Base-by-base conservation (phyloP, 1,284 basidiomycete species). In the Apiotrichum porosum region DNA sequence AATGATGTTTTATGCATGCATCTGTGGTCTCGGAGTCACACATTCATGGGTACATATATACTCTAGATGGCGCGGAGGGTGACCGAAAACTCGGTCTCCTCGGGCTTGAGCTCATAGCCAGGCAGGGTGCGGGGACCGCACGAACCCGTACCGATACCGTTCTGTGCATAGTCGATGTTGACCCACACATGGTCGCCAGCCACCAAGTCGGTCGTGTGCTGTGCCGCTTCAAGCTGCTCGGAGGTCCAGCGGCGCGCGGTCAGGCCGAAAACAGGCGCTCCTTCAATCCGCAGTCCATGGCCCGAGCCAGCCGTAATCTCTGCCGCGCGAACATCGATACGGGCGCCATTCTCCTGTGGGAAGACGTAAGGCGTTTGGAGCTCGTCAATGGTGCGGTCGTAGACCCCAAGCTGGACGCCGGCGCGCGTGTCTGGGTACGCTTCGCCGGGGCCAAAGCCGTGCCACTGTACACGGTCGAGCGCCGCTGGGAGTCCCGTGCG, bases 311-410 rank as follows among this genome's bases (percentile, higher is more conserved):
- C 38, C 9, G 19, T 9, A 33, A 58, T 26, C 13, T 49, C 37
- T 4, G 54, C 54, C 52, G 44, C 51, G 10, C 49, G 42, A 9
- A 56, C 54, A 6, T 47, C 54, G 10, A 39, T 19, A 13, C 57
- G 51, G 4, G 24, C 22, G 0, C 57, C 57, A 32, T 59, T 59
- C 50, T 59, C 57, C 44, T 59, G 57, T 17, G 57, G 57, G 34
- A 34, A 48, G 10, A 59, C 54, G 36, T 59, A 59, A 3, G 47
- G 51, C 14, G 54, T 57, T 37, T 56, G 54, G 36, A 54, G 33
- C 6, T 50, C 50, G 38, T 56, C 54, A 39, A 59, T 47, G 3
- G 52, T 32, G 21, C 14, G 24, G 18, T 22, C 23, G 19, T 38
- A 56, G 15, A 13, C 10, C 21, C 54, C 49, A 10, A 59, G 34